Evolutionary conservation across 352 stramenopile genomes (phyloP).

Genomic region (Pythium pyrilobum): DNA sequence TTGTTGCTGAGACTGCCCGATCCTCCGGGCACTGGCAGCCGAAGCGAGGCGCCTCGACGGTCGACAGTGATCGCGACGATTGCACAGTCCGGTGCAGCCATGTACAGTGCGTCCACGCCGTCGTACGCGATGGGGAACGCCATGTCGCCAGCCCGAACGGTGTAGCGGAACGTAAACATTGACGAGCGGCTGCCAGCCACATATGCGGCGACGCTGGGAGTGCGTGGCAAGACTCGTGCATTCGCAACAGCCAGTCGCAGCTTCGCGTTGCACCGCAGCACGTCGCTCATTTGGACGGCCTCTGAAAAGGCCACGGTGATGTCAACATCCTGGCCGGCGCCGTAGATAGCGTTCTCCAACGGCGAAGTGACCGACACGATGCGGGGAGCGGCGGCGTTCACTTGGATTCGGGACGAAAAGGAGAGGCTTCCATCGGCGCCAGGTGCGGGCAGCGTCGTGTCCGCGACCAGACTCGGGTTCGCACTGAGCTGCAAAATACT

Average conservation of each 20-base stretch:
- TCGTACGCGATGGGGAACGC: conserved; percentile 51
- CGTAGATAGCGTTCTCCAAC: conserved; percentile 46
- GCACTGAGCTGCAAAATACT: conserved; percentile 44
- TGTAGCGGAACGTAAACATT: conserved; percentile 37
- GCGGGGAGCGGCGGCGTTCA: conserved; percentile 39
- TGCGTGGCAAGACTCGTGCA: background rate
- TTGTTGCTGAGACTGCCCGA: conserved; percentile 58
- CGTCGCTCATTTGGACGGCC: conserved; percentile 25
- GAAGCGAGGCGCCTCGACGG: conserved; percentile 33
- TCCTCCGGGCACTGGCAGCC: conserved; percentile 31
- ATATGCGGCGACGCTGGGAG: conserved; percentile 28
- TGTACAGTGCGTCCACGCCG: conserved; percentile 44
- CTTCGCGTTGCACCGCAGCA: conserved; percentile 10
- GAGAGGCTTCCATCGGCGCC: conserved; percentile 40
- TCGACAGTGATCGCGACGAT: conserved; percentile 21
- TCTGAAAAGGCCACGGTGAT: conserved; percentile 54
- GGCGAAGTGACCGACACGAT: conserved; percentile 44
- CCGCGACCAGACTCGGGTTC: conserved; percentile 32
- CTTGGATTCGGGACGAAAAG: conserved; percentile 25
- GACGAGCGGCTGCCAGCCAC: conserved; percentile 30
- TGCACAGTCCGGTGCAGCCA: conserved; percentile 7
- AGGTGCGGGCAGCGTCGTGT: conserved; percentile 34
- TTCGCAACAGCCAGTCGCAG: conserved; percentile 42
- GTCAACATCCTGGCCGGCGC: conserved; percentile 47
- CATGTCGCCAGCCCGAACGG: conserved; percentile 36